Base-by-base conservation (phyloP, 257 asterid species). In the Nicotiana knightiana region DNA sequence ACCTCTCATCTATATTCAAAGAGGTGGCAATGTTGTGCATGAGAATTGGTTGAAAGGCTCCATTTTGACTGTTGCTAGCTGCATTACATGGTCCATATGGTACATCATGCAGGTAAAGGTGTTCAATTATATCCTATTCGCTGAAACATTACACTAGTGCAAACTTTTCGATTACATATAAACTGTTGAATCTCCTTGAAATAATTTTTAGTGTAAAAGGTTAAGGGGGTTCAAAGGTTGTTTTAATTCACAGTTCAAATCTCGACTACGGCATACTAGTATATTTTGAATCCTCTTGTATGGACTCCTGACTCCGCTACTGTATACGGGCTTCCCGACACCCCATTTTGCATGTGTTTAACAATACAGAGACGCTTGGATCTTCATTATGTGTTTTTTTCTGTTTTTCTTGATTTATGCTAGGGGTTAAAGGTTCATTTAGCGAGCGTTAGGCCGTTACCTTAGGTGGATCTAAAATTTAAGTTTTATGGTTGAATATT, bases 31-130 rank as follows among this genome's bases (percentile, higher is more conserved):
- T 18, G 88, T n/a, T 63, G 54, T 86, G 9, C 89, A 94, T 0
- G 89, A 89, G 54, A 62, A 88, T 63, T 92, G 95, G 98, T 43
- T 94, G 84, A 90, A 86, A 83, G 97, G 97, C 26, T 92, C 95
- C 7, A 81, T 92, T 68, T 88, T 92, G 39, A 82, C 90, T 18
- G 73, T 91, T n/a, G 86, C 91, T 15, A 93, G 98, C 89, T 92
- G 98, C 86, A 83, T 93, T 26, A 82, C 96, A 32, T 92, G 93
- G 94, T 89, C 97, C 59, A 76, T 91, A 26, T 88, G 92, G 90
- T 93, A 87, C 88, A 91, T 91, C 83, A 92, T 91, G 98, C 98
- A 93, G 98, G 97, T 92, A 6, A 37, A 0, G 9, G 9, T 10
- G 1, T 39, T 9, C 6, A 39, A 6, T 39, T 39, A 1, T 21